These are phyloP conservation scores for Butyriboletus regius DNA, from an alignment of 1,284 basidiomycete genomes.

Conservation along the genomic window DNA sequence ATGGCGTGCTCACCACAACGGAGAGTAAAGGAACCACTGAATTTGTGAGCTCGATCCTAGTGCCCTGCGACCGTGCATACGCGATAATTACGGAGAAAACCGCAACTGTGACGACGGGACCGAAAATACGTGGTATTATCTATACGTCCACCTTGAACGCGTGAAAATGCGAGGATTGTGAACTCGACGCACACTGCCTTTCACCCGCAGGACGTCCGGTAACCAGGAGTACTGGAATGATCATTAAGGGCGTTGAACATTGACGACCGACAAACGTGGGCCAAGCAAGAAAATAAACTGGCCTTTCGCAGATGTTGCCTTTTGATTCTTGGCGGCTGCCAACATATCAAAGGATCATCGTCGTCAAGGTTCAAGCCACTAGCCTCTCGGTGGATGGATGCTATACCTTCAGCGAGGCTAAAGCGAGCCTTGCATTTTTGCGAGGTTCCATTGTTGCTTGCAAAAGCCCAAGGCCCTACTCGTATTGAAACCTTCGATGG, in stretches of 20 bases:
- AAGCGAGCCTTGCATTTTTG: slow-evolving; percentile 9
- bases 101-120: slow-evolving; percentile 78
- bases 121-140: slow-evolving; percentile 62
- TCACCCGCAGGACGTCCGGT: slow-evolving; percentile 74
- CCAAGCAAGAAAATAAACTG: background rate
- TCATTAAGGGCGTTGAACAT: background rate
- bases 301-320: slow-evolving; percentile 30
- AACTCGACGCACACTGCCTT: slow-evolving; percentile 53
- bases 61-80: slow-evolving; percentile 51
- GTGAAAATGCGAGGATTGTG: background rate
- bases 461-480: background rate
- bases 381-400: background rate
- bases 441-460: slow-evolving; percentile 22
- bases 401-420: slow-evolving; percentile 29
- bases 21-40: slow-evolving; percentile 77
- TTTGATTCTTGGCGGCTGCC: slow-evolving; percentile 26
- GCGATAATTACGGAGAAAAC: slow-evolving; percentile 60
- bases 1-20: slow-evolving; percentile 65
- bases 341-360: slow-evolving; percentile 1
- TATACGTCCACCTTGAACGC: slow-evolving; percentile 24
- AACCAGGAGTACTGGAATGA: slow-evolving; percentile 74
- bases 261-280: background rate
- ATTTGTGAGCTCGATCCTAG: slow-evolving; percentile 55
- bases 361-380: slow-evolving; percentile 2
- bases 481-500: background rate